Conservation (phyloP, 2,329 filamentous ascomycete genomes). For the Colletotrichum sp. region DNA sequence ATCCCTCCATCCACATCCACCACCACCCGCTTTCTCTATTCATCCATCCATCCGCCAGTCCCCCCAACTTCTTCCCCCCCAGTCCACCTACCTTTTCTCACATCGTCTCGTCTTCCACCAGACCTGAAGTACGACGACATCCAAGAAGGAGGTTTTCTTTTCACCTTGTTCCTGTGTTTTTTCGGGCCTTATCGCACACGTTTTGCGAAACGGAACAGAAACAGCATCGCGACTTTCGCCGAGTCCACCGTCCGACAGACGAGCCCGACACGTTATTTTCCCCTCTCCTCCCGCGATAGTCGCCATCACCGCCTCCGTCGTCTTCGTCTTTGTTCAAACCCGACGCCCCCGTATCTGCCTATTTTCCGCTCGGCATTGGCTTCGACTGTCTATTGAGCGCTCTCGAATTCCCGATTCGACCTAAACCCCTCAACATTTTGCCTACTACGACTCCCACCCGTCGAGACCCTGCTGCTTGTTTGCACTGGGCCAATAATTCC, state of each 20-base stretch:
- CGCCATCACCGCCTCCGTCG: conserved; percentile 2
- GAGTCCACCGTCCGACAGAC: not conserved
- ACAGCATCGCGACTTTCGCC: conserved; percentile 1
- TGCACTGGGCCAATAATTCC: not conserved
- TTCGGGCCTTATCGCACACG: not conserved
- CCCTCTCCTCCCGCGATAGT: conserved; percentile 3
- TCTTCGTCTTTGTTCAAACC: not conserved
- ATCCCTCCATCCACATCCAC: not conserved
- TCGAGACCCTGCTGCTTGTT: not conserved
- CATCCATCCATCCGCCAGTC: not conserved
- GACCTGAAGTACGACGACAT: not conserved
- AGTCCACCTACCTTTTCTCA: not conserved
- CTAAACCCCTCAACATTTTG: not conserved
- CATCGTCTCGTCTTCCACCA: conserved; percentile 3
- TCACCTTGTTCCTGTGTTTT: not conserved
- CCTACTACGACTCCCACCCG: not conserved
- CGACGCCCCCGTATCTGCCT: not conserved
- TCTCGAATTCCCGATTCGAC: not conserved
- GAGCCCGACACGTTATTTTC: not conserved
- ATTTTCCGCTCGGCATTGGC: not conserved
- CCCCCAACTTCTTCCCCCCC: not conserved
- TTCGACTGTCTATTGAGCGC: not conserved
- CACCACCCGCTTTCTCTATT: not conserved
- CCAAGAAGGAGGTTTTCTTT: not conserved
- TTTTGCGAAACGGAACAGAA: conserved; percentile 14